These are phyloP conservation scores for Yamadazyma endophytica DNA, from an alignment of 805 yeast species.

Conservation along the genomic window DNA sequence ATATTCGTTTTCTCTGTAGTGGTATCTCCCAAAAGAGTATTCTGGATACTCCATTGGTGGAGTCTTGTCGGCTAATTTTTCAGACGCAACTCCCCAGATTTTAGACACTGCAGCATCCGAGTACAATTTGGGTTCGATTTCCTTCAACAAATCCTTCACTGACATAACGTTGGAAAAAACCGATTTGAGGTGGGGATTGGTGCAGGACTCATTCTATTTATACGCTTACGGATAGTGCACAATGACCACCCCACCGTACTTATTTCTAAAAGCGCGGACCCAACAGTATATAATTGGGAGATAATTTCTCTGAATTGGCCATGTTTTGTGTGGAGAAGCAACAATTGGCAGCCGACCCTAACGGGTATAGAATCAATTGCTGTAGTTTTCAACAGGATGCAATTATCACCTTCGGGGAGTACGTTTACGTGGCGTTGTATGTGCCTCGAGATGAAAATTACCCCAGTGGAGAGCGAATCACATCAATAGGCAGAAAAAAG, in stretches of 20 bases:
- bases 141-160: conserved; percentile 1
- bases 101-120: conserved; percentile 10
- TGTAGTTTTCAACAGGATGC: conserved; percentile 18
- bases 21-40: conserved; percentile 9
- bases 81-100: conserved; percentile 12
- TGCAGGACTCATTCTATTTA: too few species aligned
- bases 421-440: conserved; percentile 11
- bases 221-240: too few species aligned
- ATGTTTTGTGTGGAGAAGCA: not conserved
- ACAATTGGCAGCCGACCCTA: conserved; percentile 6
- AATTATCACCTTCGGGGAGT: conserved; percentile 9
- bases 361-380: conserved; percentile 14
- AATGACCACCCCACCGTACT: too few species aligned
- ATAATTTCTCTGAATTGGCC: not conserved
- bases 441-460: conserved; percentile 3
- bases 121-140: conserved; percentile 6
- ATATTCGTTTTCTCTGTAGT: conserved; percentile 8
- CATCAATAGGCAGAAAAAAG: conserved; percentile 11
- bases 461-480: conserved; percentile 6
- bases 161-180: too few species aligned
- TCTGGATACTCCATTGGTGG: conserved; percentile 11
- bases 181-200: too few species aligned
- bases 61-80: conserved; percentile 2
- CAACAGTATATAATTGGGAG: too few species aligned
- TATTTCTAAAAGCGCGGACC: too few species aligned